Percentiles rank a stretch among this genome's conserved stretches.
Evolutionary conservation across 441 rosid genomes (phyloP).

Genomic region (Corymbia calophylla): DNA sequence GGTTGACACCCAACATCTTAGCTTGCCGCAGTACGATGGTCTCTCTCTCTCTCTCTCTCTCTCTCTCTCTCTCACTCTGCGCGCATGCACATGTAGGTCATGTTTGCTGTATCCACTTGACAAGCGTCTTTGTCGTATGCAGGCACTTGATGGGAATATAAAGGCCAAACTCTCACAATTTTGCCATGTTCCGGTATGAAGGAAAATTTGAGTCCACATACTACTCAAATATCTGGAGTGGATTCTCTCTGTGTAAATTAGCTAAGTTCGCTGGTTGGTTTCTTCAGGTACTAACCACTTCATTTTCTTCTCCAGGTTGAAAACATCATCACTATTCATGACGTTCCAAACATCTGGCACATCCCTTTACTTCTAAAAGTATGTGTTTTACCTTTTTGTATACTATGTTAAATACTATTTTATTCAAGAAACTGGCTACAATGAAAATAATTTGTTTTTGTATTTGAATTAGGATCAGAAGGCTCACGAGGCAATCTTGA

Average conservation of each 20-base stretch:
- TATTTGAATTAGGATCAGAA: background rate
- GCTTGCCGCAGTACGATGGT: background rate
- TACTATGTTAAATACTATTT: background rate
- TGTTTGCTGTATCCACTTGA: background rate
- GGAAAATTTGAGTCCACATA: background rate
- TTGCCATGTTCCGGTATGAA: slow-evolving; percentile 8
- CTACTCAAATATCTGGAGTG: background rate
- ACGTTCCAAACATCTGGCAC: background rate
- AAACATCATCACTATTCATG: background rate
- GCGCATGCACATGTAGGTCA: background rate
- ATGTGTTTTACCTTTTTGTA: background rate
- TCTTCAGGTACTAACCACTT: background rate
- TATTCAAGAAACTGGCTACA: background rate
- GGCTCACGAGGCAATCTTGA: background rate
- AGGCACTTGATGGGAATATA: background rate
- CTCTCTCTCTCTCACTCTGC: too few species aligned
- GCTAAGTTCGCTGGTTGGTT: background rate
- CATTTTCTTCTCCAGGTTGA: background rate
- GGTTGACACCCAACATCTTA: background rate
- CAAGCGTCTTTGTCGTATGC: background rate
- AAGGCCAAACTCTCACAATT: background rate
- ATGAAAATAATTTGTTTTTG: background rate
- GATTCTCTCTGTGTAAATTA: background rate
- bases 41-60: background rate
- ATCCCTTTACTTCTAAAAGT: background rate